Base-by-base conservation (phyloP, 139 green algal genomes). In the Tetraselmis chui region DNA sequence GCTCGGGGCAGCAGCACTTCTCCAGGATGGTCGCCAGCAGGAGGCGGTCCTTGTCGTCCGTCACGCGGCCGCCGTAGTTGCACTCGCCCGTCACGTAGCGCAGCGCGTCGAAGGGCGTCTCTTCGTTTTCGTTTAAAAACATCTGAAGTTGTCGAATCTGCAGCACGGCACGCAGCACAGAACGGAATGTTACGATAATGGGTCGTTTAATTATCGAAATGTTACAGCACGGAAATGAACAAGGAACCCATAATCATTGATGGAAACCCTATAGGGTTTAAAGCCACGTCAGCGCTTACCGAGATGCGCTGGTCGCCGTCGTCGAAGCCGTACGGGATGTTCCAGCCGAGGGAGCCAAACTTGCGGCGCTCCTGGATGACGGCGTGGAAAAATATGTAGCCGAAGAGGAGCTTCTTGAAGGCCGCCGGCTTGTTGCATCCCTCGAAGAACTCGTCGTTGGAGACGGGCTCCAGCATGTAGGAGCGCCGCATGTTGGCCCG, bases 21-120 rank as follows among this genome's bases (percentile, higher is more conserved):
- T 87, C 81, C 59, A 95, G 88, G 27, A 93, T 82, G 24, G 87
- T 91, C 77, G 87, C 89, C 25, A 95, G 91, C 82, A 93, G 84
- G 76, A 90, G 84, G 25, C 92, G 84, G 85, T 95, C 92, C 87
- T 94, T 94, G 87, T 93, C 92, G 79, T 95, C 92, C 2, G 92
- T 95, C 0, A 95, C 92, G 18, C 90, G 86, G 2, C 92, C 92
- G 32, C 89, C 92, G 80, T 95, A 95, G 87, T 95, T 95, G 85
- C 90, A 94, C 79, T 95, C 92, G 26, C 90, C 91, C 2, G 87
- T 91, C 22, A 90, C 83, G 82, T 95, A 95, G 30, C 86, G 86
- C 77, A 95, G 86, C 30, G 91, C 91, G 25, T 85, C 86, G 59
- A 89, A 95, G 0, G 92, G 92, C 26, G 87, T 81, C 81, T 84